phyloP scores from a whole-genome alignment of 179 eudicot species.

The Heliamphora pulchella region DNA sequence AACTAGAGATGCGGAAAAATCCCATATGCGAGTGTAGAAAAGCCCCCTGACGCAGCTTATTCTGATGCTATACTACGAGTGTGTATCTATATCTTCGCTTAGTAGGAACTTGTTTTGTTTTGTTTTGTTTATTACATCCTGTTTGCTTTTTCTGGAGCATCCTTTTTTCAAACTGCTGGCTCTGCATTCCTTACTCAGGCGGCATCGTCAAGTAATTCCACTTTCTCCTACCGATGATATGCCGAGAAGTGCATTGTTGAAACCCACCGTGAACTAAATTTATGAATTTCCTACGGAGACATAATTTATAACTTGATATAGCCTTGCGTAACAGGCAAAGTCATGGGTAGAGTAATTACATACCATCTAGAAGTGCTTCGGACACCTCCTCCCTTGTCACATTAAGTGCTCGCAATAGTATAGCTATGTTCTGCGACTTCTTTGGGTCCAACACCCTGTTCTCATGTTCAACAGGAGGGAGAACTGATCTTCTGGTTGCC shows the following conservation, averaged over 20 bases:
- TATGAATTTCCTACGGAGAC: too few relatives aligned
- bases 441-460: slow-evolving; percentile 87
- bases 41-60: not conserved
- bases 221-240: too few relatives aligned
- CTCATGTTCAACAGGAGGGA: slow-evolving; percentile 63
- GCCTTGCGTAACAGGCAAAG: too few relatives aligned
- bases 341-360: slow-evolving; percentile 6
- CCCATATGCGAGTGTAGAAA: not conserved
- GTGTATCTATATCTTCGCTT: too few relatives aligned
- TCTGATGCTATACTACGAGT: not conserved
- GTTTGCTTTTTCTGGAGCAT: too few relatives aligned
- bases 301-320: too few relatives aligned
- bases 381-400: slow-evolving; percentile 87
- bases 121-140: too few relatives aligned
- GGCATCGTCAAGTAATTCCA: too few relatives aligned
- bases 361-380: slow-evolving; percentile 85
- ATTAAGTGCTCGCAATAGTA: slow-evolving; percentile 72
- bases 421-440: slow-evolving; percentile 94
- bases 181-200: not conserved
- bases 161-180: not conserved
- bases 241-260: too few relatives aligned
- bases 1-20: not conserved
- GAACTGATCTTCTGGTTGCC: slow-evolving; percentile 43
- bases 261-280: too few relatives aligned
- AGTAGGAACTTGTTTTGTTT: too few relatives aligned